phyloP scores from a whole-genome alignment of 768 basidiomycete species.

The Lactarius pseudohatsudake region DNA sequence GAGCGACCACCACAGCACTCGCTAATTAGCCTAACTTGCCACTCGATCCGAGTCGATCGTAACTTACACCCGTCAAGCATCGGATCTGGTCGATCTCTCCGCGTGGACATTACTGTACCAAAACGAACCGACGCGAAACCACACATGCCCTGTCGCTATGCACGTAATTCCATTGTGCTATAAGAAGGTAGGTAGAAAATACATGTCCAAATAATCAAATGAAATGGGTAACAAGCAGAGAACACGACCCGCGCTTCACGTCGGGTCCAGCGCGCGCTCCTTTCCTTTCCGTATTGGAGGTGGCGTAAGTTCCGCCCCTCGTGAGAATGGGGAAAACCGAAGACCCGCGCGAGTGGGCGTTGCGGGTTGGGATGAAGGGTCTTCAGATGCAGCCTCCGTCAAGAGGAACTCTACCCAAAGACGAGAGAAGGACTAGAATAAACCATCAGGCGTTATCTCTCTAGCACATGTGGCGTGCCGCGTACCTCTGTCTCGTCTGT shows the following conservation, averaged over 20 bases:
- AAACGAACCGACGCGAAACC: background rate
- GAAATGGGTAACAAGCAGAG: background rate
- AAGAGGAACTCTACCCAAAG: constrained; percentile 98
- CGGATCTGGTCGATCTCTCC: background rate
- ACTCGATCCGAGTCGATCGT: background rate
- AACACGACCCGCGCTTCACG: constrained; percentile 3
- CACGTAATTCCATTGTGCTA: constrained; percentile 3
- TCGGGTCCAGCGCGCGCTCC: constrained; percentile 39
- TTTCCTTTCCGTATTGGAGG: constrained; percentile 50
- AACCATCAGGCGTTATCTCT: background rate
- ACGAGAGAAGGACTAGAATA: constrained; percentile 85
- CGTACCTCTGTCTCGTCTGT: constrained; percentile 82
- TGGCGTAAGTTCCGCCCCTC: constrained; percentile 42
- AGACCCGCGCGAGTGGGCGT: constrained; percentile 19
- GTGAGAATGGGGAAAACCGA: constrained; percentile 34
- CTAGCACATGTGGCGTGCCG: background rate
- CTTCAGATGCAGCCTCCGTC: constrained; percentile 73
- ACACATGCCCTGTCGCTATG: background rate
- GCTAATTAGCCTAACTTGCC: background rate
- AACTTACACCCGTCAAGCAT: background rate
- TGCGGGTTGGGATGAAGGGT: constrained; percentile 26
- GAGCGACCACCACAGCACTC: too few species aligned
- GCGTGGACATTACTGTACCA: background rate
- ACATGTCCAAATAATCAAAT: constrained; percentile 20
- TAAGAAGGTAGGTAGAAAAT: constrained; percentile 4